phyloP scores from a whole-genome alignment of 2,329 filamentous ascomycete species.

The Pseudogymnoascus sp. region DNA sequence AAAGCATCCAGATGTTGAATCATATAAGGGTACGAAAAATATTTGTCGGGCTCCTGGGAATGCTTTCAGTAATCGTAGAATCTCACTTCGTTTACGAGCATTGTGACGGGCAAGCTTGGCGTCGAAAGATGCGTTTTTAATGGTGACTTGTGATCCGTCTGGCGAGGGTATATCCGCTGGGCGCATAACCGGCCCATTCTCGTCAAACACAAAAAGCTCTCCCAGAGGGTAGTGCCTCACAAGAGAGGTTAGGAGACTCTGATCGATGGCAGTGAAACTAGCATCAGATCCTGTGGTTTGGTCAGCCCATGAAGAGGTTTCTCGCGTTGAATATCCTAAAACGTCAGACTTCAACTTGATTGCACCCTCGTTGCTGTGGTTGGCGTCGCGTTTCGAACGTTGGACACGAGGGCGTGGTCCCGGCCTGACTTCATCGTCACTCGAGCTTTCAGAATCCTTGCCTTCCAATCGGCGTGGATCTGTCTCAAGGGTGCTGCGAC shows the following conservation, averaged over 20 bases:
- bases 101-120: constrained; percentile 10
- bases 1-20: constrained; percentile 24
- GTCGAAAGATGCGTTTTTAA: not conserved
- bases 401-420: not conserved
- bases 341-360: constrained; percentile 17
- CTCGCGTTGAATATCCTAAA: constrained; percentile 14
- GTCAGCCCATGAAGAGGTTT: constrained; percentile 18
- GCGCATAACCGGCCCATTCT: not conserved
- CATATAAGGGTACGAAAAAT: constrained; percentile 27
- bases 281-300: constrained; percentile 1
- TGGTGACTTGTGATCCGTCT: not conserved
- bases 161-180: not conserved
- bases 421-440: constrained; percentile 12
- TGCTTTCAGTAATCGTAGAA: not conserved
- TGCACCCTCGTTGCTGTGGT: not conserved
- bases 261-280: constrained; percentile 18
- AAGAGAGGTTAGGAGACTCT: not conserved
- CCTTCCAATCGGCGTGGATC: constrained; percentile 14
- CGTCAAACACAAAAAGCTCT: not conserved
- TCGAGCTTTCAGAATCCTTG: constrained; percentile 12
- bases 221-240: not conserved
- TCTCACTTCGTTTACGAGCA: not conserved
- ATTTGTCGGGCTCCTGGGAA: constrained; percentile 25
- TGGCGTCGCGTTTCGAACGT: not conserved
- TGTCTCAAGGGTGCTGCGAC: constrained; percentile 19